These are phyloP conservation scores for Mortierella sp. DNA, from an alignment of 371 early-diverging fungal species.

Conservation along the genomic window DNA sequence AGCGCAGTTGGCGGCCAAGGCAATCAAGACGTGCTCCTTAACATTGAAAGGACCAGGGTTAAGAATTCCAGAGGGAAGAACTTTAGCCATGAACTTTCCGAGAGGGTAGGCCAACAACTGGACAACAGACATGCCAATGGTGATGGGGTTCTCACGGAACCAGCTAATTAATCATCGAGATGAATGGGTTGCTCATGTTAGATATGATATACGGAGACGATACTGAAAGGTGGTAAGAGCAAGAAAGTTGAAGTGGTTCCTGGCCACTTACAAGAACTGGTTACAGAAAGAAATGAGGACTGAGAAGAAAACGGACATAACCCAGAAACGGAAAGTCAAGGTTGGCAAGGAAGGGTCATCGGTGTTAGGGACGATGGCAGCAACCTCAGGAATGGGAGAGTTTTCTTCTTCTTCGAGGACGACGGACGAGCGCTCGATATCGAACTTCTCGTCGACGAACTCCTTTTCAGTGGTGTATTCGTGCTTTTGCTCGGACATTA, in stretches of 20 bases:
- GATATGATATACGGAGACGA: not conserved
- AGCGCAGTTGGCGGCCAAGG: constrained; percentile 61
- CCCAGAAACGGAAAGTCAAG: constrained; percentile 80
- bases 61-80: constrained; percentile 65
- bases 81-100: constrained; percentile 67
- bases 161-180: constrained; percentile 40
- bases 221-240: not conserved
- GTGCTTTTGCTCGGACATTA: constrained; percentile 25
- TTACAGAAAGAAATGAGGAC: constrained; percentile 73
- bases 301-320: constrained; percentile 74
- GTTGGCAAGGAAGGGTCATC: constrained; percentile 76
- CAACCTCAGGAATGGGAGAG: constrained; percentile 78
- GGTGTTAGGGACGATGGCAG: constrained; percentile 66
- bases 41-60: constrained; percentile 83
- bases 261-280: constrained; percentile 70
- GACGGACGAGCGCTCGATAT: constrained; percentile 39
- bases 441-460: constrained; percentile 32
- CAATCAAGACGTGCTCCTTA: constrained; percentile 81
- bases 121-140: constrained; percentile 68
- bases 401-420: constrained; percentile 63
- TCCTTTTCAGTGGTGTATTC: constrained; percentile 35
- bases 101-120: constrained; percentile 74
- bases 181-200: not conserved
- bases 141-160: constrained; percentile 75
- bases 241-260: constrained; percentile 50